phyloP scores from a whole-genome alignment of 1,284 basidiomycete species.

The Ceratobasidium sp. region DNA sequence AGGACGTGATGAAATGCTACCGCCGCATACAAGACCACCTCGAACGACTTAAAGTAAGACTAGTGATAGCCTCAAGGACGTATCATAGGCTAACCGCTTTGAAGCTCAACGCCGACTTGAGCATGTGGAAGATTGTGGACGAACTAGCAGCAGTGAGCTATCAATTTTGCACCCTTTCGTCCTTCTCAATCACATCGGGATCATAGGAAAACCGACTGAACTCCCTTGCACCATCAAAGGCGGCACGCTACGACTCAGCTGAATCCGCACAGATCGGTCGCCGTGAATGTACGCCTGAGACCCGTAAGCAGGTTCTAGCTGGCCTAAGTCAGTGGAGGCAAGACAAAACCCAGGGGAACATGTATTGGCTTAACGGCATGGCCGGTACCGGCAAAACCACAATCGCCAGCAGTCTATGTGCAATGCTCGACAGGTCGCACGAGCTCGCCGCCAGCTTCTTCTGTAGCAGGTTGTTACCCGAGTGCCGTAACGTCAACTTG shows the following conservation, averaged over 20 bases:
- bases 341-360: background rate
- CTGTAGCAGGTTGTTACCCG: conserved; percentile 43
- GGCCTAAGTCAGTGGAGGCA: background rate
- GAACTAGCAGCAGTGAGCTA: background rate
- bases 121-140: conserved; percentile 7
- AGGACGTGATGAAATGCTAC: background rate
- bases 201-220: background rate
- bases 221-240: background rate
- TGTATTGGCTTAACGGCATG: conserved; percentile 25
- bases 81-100: background rate
- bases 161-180: background rate
- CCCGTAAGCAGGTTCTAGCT: background rate
- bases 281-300: conserved; percentile 4
- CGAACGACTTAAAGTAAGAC: background rate
- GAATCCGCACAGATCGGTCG: background rate
- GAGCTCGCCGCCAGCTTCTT: conserved; percentile 4
- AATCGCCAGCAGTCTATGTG: conserved; percentile 37
- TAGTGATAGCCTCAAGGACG: background rate
- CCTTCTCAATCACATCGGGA: background rate
- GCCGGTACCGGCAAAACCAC: conserved; percentile 39
- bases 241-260: conserved; percentile 13
- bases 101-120: background rate
- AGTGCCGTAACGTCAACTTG: conserved; percentile 13
- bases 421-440: background rate
- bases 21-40: background rate